Percentiles rank a stretch among this genome's conserved stretches.
Conservation (phyloP, 345 rosid species). For the Trapa incisa region DNA sequence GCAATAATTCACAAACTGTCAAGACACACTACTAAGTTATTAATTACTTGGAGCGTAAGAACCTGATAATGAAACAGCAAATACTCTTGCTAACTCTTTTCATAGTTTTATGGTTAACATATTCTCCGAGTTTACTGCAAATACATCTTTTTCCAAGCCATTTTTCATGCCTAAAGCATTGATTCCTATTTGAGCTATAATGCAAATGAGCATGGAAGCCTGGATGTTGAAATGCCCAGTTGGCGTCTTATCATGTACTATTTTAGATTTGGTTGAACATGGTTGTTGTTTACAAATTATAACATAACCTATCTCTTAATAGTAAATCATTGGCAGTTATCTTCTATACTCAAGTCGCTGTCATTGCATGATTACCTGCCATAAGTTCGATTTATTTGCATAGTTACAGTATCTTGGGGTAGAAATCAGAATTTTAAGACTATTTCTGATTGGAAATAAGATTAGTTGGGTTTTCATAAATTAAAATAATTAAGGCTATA, state of each 20-base stretch:
- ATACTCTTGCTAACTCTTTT: neutral
- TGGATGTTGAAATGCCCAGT: neutral
- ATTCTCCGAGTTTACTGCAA: neutral
- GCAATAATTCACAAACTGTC: neutral
- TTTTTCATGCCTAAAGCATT: neutral
- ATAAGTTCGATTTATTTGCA: no score
- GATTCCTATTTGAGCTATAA: neutral
- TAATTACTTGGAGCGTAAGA: neutral
- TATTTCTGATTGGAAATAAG: no score
- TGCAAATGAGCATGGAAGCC: neutral
- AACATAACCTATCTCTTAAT: no score
- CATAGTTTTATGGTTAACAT: neutral
- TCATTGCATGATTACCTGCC: no score
- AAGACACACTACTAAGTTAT: no score
- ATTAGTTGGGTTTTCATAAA: no score
- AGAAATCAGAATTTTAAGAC: no score
- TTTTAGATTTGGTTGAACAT: slow-evolving; percentile 1
- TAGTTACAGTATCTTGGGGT: no score
- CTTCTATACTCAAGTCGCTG: no score
- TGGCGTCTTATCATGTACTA: slow-evolving; percentile 1
- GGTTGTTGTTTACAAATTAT: neutral
- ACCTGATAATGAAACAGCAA: neutral
- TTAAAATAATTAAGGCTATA: no score
- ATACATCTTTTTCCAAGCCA: neutral
- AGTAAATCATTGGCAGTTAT: no score